Percentiles rank a stretch among this genome's conserved stretches.
These are phyloP conservation scores for Colletotrichum neosansevieriae DNA, from an alignment of 2,329 filamentous ascomycete species.

Conservation along the genomic window DNA sequence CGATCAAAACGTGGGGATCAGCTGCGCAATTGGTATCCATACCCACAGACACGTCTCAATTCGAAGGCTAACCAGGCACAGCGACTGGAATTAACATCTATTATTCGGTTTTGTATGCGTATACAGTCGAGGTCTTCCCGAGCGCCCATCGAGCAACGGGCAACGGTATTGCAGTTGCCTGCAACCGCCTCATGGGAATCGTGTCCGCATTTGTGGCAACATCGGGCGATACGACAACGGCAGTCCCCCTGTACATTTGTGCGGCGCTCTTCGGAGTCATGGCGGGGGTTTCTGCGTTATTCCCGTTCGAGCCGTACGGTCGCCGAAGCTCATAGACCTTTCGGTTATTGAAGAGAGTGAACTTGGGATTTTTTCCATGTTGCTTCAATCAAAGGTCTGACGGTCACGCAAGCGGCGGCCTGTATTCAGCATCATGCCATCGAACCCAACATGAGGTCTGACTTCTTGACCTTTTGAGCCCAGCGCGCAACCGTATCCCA, in stretches of 20 bases:
- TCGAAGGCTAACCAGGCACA: not conserved
- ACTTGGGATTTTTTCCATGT: no score
- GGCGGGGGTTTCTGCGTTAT: constrained; percentile 66
- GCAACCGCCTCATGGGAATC: constrained; percentile 81
- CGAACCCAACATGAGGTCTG: no score
- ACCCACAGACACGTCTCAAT: not conserved
- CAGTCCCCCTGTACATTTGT: constrained; percentile 77
- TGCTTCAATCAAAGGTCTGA: no score
- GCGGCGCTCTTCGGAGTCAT: constrained; percentile 73
- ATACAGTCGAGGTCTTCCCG: constrained; percentile 73
- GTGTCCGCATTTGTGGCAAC: constrained; percentile 76
- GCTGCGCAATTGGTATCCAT: constrained; percentile 63
- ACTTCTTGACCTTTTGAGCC: no score
- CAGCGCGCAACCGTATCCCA: no score
- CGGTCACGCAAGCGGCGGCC: no score
- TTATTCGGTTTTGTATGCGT: constrained; percentile 75
- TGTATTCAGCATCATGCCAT: no score
- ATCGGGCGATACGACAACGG: constrained; percentile 68
- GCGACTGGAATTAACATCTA: constrained; percentile 73
- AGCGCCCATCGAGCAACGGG: constrained; percentile 80
- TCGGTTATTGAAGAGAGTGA: no score
- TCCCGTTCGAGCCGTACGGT: constrained; percentile 77
- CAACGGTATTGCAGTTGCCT: constrained; percentile 78
- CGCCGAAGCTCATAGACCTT: constrained; percentile 57
- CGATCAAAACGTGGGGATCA: constrained; percentile 75